phyloP scores from a whole-genome alignment of 495 filamentous ascomycete genomes.

The Pyronema omphalodes region DNA sequence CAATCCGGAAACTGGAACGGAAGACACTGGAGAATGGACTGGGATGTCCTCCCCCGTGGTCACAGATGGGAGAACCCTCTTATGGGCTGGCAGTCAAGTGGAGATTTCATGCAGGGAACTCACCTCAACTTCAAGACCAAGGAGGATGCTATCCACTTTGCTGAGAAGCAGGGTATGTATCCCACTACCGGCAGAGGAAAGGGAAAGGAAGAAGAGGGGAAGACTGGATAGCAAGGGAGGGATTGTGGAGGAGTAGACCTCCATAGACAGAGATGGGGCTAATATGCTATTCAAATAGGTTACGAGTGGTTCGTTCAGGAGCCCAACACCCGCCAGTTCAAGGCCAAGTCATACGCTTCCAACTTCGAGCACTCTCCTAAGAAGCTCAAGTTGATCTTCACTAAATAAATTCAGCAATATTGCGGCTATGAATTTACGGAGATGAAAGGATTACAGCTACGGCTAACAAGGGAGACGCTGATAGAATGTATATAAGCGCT shows the following conservation, averaged over 20 bases:
- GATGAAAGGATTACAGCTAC: no score
- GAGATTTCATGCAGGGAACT: slow-evolving; percentile 81
- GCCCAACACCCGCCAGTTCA: slow-evolving; percentile 68
- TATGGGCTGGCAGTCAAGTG: slow-evolving; percentile 97
- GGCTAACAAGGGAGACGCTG: background rate
- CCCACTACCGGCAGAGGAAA: background rate
- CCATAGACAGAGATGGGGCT: background rate
- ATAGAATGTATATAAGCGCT: slow-evolving; percentile 3
- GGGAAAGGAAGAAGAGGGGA: background rate
- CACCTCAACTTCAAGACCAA: slow-evolving; percentile 77
- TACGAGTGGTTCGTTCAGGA: slow-evolving; percentile 99
- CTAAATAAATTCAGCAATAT: slow-evolving; percentile 44
- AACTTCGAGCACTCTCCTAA: slow-evolving; percentile 74
- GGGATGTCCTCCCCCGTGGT: slow-evolving; percentile 53
- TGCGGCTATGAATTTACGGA: background rate
- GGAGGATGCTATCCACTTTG: slow-evolving; percentile 87
- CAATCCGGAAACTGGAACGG: slow-evolving; percentile 75
- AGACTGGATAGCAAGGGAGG: no score
- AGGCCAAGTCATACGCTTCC: slow-evolving; percentile 88
- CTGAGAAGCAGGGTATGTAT: slow-evolving; percentile 63
- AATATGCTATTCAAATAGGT: slow-evolving; percentile 22
- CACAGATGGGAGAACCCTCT: slow-evolving; percentile 96
- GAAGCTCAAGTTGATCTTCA: slow-evolving; percentile 81
- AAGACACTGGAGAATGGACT: slow-evolving; percentile 93
- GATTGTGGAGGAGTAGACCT: no score